These are phyloP conservation scores for Cystobasidium slooffiae DNA, from an alignment of 1,284 basidiomycete species.

Conservation along the genomic window DNA sequence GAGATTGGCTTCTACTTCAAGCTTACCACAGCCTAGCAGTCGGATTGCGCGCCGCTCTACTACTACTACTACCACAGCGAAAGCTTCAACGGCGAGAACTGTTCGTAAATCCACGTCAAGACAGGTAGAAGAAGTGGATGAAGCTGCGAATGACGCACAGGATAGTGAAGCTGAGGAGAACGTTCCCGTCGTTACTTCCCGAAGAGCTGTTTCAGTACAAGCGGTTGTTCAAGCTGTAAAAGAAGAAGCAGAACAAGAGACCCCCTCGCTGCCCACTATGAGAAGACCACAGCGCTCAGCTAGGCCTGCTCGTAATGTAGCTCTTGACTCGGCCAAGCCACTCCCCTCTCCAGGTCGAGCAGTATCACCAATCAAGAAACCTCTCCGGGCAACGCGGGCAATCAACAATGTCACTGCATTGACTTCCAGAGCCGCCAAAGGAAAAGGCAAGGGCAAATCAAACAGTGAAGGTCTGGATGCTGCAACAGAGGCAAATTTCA, in stretches of 20 bases:
- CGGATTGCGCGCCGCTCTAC: background rate
- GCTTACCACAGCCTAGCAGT: constrained; percentile 22
- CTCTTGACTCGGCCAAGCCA: constrained; percentile 2
- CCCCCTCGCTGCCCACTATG: no score
- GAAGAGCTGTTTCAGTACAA: background rate
- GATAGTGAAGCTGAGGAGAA: background rate
- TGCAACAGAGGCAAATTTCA: background rate
- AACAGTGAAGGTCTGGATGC: background rate
- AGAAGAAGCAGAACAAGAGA: background rate
- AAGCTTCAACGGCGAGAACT: background rate
- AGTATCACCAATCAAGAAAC: constrained; percentile 12
- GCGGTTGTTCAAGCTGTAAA: background rate
- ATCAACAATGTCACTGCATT: background rate
- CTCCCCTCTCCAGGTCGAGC: constrained; percentile 18
- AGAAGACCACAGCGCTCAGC: constrained; percentile 14
- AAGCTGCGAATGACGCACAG: background rate
- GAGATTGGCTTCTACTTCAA: constrained; percentile 10
- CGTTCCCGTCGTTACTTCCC: background rate
- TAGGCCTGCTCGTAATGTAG: constrained; percentile 1
- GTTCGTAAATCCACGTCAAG: background rate
- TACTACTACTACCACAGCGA: background rate
- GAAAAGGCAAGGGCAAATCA: background rate
- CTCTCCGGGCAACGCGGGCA: constrained; percentile 11
- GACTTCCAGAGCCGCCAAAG: background rate
- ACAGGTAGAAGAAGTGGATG: background rate